A percentile compares a stretch with the other conserved stretches of the same genome.
phyloP scores from a whole-genome alignment of 805 yeast species.

The Candida maris region DNA sequence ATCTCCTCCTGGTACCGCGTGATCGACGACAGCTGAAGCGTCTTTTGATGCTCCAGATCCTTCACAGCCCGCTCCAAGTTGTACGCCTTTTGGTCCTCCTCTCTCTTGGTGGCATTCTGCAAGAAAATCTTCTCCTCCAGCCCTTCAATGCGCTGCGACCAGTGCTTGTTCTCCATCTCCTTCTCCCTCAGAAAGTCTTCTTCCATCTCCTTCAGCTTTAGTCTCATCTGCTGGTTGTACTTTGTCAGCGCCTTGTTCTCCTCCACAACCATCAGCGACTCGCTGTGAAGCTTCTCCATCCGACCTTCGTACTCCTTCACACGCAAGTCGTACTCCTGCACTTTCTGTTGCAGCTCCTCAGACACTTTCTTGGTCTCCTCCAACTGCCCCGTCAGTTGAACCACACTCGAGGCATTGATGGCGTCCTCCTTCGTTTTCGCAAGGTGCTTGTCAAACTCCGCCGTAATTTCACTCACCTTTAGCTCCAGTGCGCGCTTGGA shows the following conservation, averaged over 20 bases:
- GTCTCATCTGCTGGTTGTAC: slow-evolving; percentile 47
- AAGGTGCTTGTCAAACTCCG: slow-evolving; percentile 38
- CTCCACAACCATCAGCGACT: slow-evolving; percentile 54
- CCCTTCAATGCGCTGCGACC: slow-evolving; percentile 54
- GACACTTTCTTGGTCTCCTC: slow-evolving; percentile 32
- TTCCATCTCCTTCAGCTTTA: slow-evolving; percentile 44
- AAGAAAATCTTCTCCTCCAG: slow-evolving; percentile 49
- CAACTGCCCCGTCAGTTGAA: slow-evolving; percentile 33
- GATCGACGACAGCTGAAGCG: slow-evolving; percentile 47
- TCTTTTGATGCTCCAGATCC: slow-evolving; percentile 49
- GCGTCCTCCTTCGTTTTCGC: slow-evolving; percentile 31
- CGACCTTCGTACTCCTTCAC: slow-evolving; percentile 23
- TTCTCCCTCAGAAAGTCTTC: slow-evolving; percentile 50
- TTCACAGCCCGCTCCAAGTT: slow-evolving; percentile 50
- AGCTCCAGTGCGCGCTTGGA: slow-evolving; percentile 46
- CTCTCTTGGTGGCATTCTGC: slow-evolving; percentile 46
- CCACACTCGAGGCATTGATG: slow-evolving; percentile 26
- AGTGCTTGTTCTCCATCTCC: slow-evolving; percentile 46
- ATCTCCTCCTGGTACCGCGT: slow-evolving; percentile 58
- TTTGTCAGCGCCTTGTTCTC: slow-evolving; percentile 64
- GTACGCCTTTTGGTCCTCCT: slow-evolving; percentile 48
- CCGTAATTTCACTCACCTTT: slow-evolving; percentile 39
- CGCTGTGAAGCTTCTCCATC: slow-evolving; percentile 43
- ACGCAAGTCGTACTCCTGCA: slow-evolving; percentile 20
- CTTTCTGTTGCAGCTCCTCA: slow-evolving; percentile 28